Evolutionary conservation across 2,329 filamentous ascomycete species (phyloP), one percentile per base, ranked within the genome.

Genomic region (Phyllosticta ampelicida): DNA sequence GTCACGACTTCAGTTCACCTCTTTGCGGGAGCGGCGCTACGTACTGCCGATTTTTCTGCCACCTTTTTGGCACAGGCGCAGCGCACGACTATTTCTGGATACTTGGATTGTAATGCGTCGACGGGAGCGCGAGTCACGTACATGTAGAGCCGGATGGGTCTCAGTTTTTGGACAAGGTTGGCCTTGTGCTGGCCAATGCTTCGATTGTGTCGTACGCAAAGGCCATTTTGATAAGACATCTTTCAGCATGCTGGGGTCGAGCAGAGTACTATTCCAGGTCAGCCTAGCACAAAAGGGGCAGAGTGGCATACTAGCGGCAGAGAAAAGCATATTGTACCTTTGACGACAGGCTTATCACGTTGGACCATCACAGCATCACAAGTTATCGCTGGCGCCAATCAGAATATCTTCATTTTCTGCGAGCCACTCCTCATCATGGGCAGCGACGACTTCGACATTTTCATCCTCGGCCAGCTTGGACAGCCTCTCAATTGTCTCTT

Each of bases 171-270:
- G 9, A 75, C 73, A 21, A 82, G 69, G 64, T 81, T 78, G 4
- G 75, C 72, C 78, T 82, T 82, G 10, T 78, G 78, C 55, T 71
- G 72, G 0, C 79, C 79, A 79, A 81, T 82, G 10, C 75, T 73
- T n/a, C 79, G 20, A 78, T 51, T 3, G 58, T 68, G n/a, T 62
- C 62, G 21, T 49, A 49, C 3, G 23, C 20, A 19, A 30, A 30
- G 11, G 23, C 50, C 55, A 58, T 58, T 44, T n/a, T n/a, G 23
- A 11, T 21, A 30, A 19, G 21, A 2, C 9, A 11, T 21, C 30
- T 23, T 21, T 5, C n/a, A 20, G 21, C 13, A n/a, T 3, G n/a
- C 13, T 28, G 20, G 21, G 20, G 30, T 13, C 19, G 23, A 18
- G 49, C 18, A 5, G 10, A 18, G 9, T 23, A n/a, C 48, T 28